These are phyloP conservation scores for Boletus vinaceobasis DNA, from an alignment of 768 basidiomycete species.

Conservation along the genomic window DNA sequence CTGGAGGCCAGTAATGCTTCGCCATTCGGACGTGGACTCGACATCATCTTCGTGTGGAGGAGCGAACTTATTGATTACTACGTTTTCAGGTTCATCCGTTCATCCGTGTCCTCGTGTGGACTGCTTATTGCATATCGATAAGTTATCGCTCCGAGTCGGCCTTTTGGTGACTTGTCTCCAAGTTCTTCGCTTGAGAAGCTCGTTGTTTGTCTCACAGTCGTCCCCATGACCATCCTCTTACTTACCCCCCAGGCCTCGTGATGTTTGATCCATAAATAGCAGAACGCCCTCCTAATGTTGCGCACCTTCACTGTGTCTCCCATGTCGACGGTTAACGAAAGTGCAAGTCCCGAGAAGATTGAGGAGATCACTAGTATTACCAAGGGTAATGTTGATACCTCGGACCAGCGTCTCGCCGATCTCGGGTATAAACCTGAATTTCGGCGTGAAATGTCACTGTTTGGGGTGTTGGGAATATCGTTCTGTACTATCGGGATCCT, in stretches of 20 bases:
- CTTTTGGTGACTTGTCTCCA: neutral
- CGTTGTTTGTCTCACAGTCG: constrained; percentile 7
- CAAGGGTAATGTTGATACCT: constrained; percentile 7
- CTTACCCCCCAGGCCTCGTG: neutral
- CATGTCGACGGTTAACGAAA: constrained; percentile 6
- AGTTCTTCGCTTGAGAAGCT: neutral
- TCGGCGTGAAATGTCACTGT: constrained; percentile 56
- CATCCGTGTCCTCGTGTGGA: neutral
- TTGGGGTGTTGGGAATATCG: constrained; percentile 56
- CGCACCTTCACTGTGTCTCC: neutral
- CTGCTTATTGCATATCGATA: constrained; percentile 5
- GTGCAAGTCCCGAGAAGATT: constrained; percentile 9
- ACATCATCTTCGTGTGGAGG: no score
- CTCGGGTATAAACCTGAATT: constrained; percentile 57
- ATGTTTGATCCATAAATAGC: neutral
- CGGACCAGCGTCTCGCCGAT: constrained; percentile 44
- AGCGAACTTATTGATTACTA: neutral
- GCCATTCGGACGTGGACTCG: neutral
- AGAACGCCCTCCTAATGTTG: neutral
- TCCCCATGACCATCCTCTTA: constrained; percentile 7
- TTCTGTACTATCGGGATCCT: constrained; percentile 61
- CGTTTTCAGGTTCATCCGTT: neutral
- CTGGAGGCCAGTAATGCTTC: neutral
- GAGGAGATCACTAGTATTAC: constrained; percentile 4
- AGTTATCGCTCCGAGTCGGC: neutral